A percentile compares a stretch with the other conserved stretches of the same genome.
These are phyloP conservation scores for Canavalia gladiata DNA, from an alignment of 306 rosid species.

Conservation along the genomic window DNA sequence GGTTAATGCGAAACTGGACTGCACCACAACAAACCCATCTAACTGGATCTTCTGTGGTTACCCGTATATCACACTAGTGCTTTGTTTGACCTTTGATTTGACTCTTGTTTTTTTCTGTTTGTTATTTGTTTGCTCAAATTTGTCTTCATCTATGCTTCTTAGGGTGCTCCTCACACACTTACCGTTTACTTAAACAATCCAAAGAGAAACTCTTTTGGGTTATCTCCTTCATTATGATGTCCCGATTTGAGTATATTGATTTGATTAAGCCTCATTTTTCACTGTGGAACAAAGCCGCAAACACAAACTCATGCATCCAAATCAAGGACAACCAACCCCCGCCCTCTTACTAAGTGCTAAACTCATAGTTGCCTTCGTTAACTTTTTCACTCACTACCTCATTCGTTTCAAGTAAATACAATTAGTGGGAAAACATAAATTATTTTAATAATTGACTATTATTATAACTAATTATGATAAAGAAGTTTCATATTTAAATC, in stretches of 20 bases:
- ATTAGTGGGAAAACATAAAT: too few species aligned
- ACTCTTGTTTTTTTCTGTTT: conserved; percentile 41
- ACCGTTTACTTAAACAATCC: background rate
- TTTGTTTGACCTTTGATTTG: conserved; percentile 56
- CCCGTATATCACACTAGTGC: too few species aligned
- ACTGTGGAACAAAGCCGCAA: background rate
- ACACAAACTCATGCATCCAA: conserved; percentile 18
- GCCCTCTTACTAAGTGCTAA: background rate
- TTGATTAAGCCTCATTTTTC: conserved; percentile 10
- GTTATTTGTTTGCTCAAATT: conserved; percentile 19
- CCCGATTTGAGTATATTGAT: background rate
- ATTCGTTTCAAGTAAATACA: too few species aligned
- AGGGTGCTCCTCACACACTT: background rate
- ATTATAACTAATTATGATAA: too few species aligned
- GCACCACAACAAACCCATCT: conserved; percentile 38
- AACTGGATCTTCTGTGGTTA: background rate
- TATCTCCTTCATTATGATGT: background rate
- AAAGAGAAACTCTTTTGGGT: background rate
- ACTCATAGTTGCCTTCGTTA: background rate
- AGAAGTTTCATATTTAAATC: too few species aligned
- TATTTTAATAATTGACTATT: too few species aligned
- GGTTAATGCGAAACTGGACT: background rate
- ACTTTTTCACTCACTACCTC: background rate
- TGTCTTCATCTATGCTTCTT: background rate
- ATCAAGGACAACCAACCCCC: background rate